Conservation (phyloP, 2,329 filamentous ascomycete species). For the Ophiostoma fasciatum region DNA sequence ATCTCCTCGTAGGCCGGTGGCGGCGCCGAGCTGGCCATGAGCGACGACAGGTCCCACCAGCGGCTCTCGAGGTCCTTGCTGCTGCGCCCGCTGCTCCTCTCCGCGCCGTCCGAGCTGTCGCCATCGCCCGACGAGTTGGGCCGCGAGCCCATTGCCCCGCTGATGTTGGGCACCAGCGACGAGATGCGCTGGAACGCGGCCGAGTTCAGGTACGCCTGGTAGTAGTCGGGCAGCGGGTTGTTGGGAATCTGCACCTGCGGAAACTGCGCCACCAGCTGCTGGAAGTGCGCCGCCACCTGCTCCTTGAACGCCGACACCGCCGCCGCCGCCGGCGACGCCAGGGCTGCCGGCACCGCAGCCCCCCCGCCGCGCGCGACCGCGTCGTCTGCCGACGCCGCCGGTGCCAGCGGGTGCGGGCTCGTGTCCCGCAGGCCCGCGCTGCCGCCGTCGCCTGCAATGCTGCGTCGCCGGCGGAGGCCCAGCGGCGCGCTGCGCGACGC, state of each 20-base stretch:
- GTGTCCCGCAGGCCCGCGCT: slow-evolving; percentile 9
- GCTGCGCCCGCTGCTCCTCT: slow-evolving; percentile 17
- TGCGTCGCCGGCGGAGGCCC: slow-evolving; percentile 12
- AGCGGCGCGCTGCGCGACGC: slow-evolving; percentile 4
- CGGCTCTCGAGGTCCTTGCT: slow-evolving; percentile 35
- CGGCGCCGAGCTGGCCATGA: slow-evolving; percentile 32
- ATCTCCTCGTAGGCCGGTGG: slow-evolving; percentile 72
- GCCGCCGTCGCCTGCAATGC: too few species aligned
- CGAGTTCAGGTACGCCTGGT: slow-evolving; percentile 50
- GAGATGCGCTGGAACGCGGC: slow-evolving; percentile 56
- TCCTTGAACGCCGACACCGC: slow-evolving; percentile 59
- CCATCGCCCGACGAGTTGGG: slow-evolving; percentile 28
- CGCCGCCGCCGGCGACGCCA: slow-evolving; percentile 42
- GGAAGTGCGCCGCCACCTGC: slow-evolving; percentile 45
- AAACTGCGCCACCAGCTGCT: slow-evolving; percentile 47
- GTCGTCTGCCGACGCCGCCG: slow-evolving; percentile 11
- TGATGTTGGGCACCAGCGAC: slow-evolving; percentile 54
- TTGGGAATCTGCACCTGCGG: slow-evolving; percentile 18
- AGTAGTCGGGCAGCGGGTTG: slow-evolving; percentile 42
- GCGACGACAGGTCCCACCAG: slow-evolving; percentile 54
- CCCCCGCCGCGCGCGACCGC: neutral
- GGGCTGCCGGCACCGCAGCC: slow-evolving; percentile 18
- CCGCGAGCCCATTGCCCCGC: slow-evolving; percentile 22
- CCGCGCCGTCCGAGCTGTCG: slow-evolving; percentile 23
- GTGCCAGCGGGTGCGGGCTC: slow-evolving; percentile 10